Conservation (phyloP, 768 basidiomycete species). For the Baorangia bicolor region DNA sequence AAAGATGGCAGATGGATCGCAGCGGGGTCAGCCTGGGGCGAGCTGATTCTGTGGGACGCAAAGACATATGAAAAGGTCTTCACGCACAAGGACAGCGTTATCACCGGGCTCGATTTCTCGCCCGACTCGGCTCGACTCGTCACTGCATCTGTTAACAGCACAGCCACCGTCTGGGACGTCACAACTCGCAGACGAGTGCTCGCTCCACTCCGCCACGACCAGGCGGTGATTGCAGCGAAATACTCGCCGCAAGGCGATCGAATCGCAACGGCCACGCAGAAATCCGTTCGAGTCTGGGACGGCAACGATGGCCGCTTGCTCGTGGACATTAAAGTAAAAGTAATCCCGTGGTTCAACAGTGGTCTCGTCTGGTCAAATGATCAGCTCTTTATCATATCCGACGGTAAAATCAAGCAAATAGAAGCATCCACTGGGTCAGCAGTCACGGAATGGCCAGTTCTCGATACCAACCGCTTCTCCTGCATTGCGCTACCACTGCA, state of each 20-base stretch:
- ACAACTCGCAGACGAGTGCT: neutral
- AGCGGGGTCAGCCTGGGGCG: neutral
- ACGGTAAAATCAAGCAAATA: neutral
- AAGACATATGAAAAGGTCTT: neutral
- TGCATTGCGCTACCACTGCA: neutral
- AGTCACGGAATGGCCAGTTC: neutral
- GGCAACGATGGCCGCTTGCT: neutral
- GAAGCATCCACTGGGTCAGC: neutral
- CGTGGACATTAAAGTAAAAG: neutral
- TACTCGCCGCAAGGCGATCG: neutral
- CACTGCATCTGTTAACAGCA: neutral
- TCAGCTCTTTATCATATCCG: neutral
- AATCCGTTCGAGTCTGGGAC: neutral
- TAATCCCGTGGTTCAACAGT: neutral
- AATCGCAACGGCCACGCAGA: neutral
- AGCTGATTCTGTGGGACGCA: neutral
- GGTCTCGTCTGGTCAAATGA: neutral
- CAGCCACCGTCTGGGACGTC: neutral
- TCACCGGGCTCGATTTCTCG: neutral
- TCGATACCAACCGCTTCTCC: accelerated
- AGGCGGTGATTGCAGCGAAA: neutral
- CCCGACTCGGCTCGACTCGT: slow-evolving; percentile 3
- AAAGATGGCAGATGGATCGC: too few relatives aligned
- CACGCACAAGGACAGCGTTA: neutral
- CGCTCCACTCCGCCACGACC: neutral